Base-by-base conservation (phyloP, 2,329 filamentous ascomycete species). In the Colletotrichum incanum region DNA sequence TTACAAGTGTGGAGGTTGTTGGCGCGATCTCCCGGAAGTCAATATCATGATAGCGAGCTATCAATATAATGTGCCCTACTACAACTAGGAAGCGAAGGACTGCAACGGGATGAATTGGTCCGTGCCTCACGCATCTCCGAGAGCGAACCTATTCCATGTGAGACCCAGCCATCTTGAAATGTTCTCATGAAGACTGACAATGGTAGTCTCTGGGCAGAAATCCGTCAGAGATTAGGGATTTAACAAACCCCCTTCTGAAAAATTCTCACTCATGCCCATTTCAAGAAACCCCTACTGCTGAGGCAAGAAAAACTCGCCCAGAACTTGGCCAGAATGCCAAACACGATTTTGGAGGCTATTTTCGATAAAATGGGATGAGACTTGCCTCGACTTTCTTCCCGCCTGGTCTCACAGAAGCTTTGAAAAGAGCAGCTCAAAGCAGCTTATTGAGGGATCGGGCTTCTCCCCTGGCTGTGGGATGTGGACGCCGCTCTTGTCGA, bases 341-440 rank as follows among this genome's bases (percentile, higher is more conserved):
- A 3, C 0, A 45, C 61, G 14, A 50, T 67, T 31, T 1, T 61
- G 0, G 56, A 47, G 34, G 16, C 16, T 12, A 54, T 61, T 20
- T 54, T 59, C 9, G 18, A 1, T 3, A 9, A 31, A 7, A 43
- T 61, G 55, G 65, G 65, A 3, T 0, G 1, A 1, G 47, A 67
- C n/a, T 16, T 66, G 9, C 63, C 37, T 12, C 7, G 47, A 23
- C 5, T n/a, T 23, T 67, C 55, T 1, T 54, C 65, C n/a, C 55
- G 55, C 18, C n/a, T 59, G 2, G 0, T 66, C 18, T 2, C 64
- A 0, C 43, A 58, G 34, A 47, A 28, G 8, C 11, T 37, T 18
- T 66, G 64, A 54, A 59, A 59, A 0, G 45, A 43, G 5, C 54
- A 49, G 20, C 54, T 66, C 5, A 59, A 43, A 39, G 28, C 54